A percentile compares a stretch with the other conserved stretches of the same genome.
These are phyloP conservation scores for Draba incana DNA, from an alignment of 345 rosid genomes.

Conservation along the genomic window DNA sequence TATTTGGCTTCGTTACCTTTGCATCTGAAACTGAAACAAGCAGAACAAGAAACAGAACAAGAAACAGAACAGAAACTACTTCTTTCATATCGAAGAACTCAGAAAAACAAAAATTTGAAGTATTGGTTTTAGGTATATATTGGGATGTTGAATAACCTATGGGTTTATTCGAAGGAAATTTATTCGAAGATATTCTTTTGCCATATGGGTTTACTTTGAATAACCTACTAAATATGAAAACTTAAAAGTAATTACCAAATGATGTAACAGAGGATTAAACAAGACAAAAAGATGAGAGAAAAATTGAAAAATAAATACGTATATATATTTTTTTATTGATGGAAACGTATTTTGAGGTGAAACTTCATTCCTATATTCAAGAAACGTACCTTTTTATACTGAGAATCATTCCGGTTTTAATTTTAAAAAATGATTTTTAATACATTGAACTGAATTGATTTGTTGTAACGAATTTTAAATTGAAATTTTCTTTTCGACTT, in stretches of 20 bases:
- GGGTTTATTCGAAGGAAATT: neutral
- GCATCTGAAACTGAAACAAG: conserved; percentile 21
- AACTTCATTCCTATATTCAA: no score
- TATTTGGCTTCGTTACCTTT: conserved; percentile 17
- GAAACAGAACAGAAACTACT: neutral
- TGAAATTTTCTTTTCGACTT: no score
- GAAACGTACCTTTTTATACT: no score
- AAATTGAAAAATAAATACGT: no score
- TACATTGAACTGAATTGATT: no score
- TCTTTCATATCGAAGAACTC: conserved; percentile 17
- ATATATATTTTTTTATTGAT: no score
- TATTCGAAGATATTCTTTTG: neutral
- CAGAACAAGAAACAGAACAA: conserved; percentile 10
- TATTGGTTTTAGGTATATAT: neutral
- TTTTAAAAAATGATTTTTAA: no score
- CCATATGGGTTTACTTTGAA: neutral
- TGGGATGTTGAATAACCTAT: neutral
- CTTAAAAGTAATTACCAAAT: neutral
- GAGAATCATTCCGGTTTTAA: no score
- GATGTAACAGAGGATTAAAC: no score
- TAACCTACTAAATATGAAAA: neutral
- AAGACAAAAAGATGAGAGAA: no score
- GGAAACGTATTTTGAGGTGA: no score
- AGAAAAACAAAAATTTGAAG: neutral
- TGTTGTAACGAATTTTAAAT: no score